Evolutionary conservation across 768 basidiomycete species (phyloP).

Genomic region (Lentinus brumalis): DNA sequence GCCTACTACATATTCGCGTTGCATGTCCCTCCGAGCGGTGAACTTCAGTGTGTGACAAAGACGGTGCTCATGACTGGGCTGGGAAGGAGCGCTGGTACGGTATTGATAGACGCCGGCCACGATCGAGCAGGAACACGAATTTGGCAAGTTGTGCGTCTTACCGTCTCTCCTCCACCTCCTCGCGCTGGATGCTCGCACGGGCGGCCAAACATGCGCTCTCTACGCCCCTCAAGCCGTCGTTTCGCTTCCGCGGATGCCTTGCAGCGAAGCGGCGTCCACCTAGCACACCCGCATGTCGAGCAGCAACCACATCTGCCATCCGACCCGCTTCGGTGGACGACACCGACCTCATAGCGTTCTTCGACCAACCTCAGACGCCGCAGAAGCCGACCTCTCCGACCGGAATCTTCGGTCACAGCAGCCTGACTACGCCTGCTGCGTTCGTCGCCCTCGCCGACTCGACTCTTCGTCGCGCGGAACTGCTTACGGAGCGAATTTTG

Average conservation of each 20-base stretch:
- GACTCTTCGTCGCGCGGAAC: conserved; percentile 77
- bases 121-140: neutral
- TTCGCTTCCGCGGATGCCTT: conserved; percentile 48
- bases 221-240: conserved; percentile 36
- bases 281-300: conserved; percentile 8
- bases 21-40: neutral
- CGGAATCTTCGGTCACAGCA: conserved; percentile 84
- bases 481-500: conserved; percentile 83
- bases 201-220: conserved; percentile 43
- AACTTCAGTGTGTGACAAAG: conserved; percentile 4
- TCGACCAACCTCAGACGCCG: conserved; percentile 60
- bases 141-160: neutral
- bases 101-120: conserved; percentile 1
- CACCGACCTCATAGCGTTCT: conserved; percentile 63
- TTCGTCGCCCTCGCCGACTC: conserved; percentile 75
- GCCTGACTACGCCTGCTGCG: conserved; percentile 66
- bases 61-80: conserved; percentile 12
- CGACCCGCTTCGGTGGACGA: conserved; percentile 67
- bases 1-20: neutral
- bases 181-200: conserved; percentile 38
- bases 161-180: neutral
- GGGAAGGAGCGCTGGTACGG: neutral
- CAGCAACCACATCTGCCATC: conserved; percentile 43
- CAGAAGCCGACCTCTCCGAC: conserved; percentile 50
- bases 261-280: conserved; percentile 32